Evolutionary conservation across 2,329 filamentous ascomycete genomes (phyloP).

Genomic region (Plectosphaerella sp.): DNA sequence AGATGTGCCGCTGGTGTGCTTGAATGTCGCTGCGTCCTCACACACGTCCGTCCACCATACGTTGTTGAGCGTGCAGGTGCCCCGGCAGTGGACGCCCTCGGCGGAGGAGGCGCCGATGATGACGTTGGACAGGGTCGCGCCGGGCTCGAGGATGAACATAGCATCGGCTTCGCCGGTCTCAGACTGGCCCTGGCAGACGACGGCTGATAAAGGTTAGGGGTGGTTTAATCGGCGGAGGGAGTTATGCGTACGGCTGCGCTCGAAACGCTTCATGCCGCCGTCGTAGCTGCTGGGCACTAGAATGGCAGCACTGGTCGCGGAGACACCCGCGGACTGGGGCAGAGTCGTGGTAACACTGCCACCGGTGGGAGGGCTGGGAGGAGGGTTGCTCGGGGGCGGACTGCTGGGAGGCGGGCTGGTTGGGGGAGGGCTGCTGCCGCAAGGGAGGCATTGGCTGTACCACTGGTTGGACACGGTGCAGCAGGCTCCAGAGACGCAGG

Average conservation of each 20-base stretch:
- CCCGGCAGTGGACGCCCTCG: slow-evolving; percentile 39
- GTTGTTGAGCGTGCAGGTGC: slow-evolving; percentile 31
- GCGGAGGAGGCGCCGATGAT: slow-evolving; percentile 37
- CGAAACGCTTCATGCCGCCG: slow-evolving; percentile 42
- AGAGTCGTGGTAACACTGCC: slow-evolving; percentile 5
- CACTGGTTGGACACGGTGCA: slow-evolving; percentile 27
- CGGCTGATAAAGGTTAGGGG: neutral
- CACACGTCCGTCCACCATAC: slow-evolving; percentile 45
- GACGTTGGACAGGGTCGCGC: slow-evolving; percentile 36
- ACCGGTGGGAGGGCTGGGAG: slow-evolving; percentile 6
- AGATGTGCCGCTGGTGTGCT: slow-evolving; percentile 28
- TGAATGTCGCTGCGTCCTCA: slow-evolving; percentile 29
- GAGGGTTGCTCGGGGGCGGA: neutral
- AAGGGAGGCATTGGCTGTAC: neutral
- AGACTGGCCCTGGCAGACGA: neutral
- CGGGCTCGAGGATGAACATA: slow-evolving; percentile 32
- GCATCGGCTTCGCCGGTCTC: slow-evolving; percentile 21
- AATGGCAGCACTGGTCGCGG: slow-evolving; percentile 31
- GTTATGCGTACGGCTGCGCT: slow-evolving; percentile 27
- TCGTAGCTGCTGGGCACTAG: slow-evolving; percentile 35
- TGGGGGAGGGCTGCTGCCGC: slow-evolving; percentile 16
- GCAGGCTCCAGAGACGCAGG: slow-evolving; percentile 33
- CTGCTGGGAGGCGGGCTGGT: slow-evolving; percentile 29
- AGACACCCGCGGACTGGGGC: slow-evolving; percentile 25
- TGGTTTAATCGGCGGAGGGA: neutral